Conservation (phyloP, 2,329 filamentous ascomycete species). For the Penicillium sp. region DNA sequence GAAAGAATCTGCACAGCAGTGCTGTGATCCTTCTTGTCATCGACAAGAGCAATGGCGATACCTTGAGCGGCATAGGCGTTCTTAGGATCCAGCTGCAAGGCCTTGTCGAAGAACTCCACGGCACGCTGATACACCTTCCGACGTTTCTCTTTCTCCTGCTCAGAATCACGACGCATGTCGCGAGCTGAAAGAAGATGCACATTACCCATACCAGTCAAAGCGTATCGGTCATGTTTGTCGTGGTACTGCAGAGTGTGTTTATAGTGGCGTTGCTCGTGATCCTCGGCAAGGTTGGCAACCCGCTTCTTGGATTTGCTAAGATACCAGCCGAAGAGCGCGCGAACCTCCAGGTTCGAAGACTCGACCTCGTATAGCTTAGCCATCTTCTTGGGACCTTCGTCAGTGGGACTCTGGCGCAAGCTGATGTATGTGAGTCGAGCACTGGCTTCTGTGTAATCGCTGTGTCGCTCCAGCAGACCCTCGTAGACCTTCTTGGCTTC, state of each 20-base stretch:
- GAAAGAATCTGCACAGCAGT: constrained; percentile 83
- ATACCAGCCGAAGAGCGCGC: constrained; percentile 93
- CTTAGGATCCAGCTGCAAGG: constrained; percentile 86
- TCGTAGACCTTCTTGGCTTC: constrained; percentile 89
- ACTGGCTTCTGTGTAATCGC: constrained; percentile 88
- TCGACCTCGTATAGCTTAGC: constrained; percentile 83
- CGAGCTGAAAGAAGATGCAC: constrained; percentile 83
- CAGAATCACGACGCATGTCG: constrained; percentile 90
- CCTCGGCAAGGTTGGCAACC: constrained; percentile 77
- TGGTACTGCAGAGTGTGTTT: constrained; percentile 93
- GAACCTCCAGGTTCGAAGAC: constrained; percentile 83
- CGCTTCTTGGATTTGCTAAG: constrained; percentile 85
- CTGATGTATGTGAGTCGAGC: constrained; percentile 89
- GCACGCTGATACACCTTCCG: constrained; percentile 84
- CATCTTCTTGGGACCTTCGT: constrained; percentile 83
- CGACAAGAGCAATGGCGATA: constrained; percentile 87
- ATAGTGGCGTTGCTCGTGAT: constrained; percentile 89
- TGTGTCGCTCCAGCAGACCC: constrained; percentile 77
- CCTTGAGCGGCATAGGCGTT: constrained; percentile 97
- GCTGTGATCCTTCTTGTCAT: constrained; percentile 88
- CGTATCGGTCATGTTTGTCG: constrained; percentile 98
- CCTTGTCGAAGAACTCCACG: constrained; percentile 98
- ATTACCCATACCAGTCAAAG: constrained; percentile 95
- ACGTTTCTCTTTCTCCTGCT: constrained; percentile 87
- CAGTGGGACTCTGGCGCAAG: constrained; percentile 74